These are phyloP conservation scores for Fusarium sp. DNA, from an alignment of 2,329 filamentous ascomycete species.

Conservation along the genomic window DNA sequence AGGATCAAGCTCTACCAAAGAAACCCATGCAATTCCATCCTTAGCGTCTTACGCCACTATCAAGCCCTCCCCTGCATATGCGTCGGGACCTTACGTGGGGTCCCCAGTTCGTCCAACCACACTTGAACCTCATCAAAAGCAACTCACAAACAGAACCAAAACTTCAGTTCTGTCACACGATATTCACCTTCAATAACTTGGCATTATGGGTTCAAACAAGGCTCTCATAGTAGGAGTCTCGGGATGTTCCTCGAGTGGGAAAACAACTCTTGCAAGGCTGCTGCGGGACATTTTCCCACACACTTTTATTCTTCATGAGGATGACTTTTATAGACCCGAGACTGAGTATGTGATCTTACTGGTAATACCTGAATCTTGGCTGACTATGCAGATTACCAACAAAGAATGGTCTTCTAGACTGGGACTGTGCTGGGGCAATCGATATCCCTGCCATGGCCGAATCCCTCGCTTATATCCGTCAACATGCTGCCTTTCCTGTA, in stretches of 20 bases:
- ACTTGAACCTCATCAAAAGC: not conserved
- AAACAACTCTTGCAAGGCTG: constrained; percentile 90
- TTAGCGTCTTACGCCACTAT: constrained; percentile 22
- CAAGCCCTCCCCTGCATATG: constrained; percentile 18
- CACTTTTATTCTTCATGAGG: constrained; percentile 88
- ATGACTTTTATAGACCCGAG: constrained; percentile 94
- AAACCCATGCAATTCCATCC: constrained; percentile 3
- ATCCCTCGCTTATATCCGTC: constrained; percentile 76
- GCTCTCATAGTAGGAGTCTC: constrained; percentile 82
- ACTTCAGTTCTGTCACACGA: not conserved
- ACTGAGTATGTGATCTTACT: constrained; percentile 62
- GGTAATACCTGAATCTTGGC: not conserved
- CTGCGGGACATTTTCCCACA: constrained; percentile 83
- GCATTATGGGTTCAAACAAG: constrained; percentile 52
- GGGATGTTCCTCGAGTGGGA: constrained; percentile 91
- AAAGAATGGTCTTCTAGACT: constrained; percentile 77
- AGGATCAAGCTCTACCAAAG: not conserved
- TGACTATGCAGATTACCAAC: constrained; percentile 57
- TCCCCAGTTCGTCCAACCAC: not conserved
- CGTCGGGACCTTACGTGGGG: constrained; percentile 4
- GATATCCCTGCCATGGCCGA: constrained; percentile 75
- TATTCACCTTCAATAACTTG: not conserved
- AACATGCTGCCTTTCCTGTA: constrained; percentile 73
- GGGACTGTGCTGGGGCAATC: constrained; percentile 88
- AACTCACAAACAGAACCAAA: constrained; percentile 2